These are phyloP conservation scores for Codiaeum variegatum DNA, from an alignment of 441 rosid genomes.

Conservation along the genomic window DNA sequence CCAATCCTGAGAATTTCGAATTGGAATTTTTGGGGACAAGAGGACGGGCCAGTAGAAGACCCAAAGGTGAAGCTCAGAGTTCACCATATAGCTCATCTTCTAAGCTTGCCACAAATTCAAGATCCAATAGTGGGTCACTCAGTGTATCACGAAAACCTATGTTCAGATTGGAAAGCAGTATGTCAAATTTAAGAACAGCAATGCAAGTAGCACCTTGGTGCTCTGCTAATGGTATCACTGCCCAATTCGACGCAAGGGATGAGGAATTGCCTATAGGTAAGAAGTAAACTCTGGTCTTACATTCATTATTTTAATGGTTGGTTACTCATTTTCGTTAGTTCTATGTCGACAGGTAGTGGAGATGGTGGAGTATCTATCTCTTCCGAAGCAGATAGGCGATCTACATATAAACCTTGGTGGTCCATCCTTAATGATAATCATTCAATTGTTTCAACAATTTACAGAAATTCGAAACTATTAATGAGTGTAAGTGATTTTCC, in stretches of 20 bases:
- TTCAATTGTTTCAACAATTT: conserved; percentile 23
- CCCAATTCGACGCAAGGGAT: conserved; percentile 23
- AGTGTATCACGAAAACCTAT: conserved; percentile 20
- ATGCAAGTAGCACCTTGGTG: not conserved
- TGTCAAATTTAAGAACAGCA: conserved; percentile 27
- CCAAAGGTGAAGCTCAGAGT: conserved; percentile 26
- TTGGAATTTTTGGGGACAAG: conserved; percentile 39
- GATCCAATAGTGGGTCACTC: conserved; percentile 11
- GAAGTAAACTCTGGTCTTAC: conserved; percentile 16
- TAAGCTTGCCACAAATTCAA: conserved; percentile 27
- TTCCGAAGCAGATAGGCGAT: conserved; percentile 37
- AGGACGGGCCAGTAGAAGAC: conserved; percentile 38
- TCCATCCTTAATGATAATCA: conserved; percentile 21
- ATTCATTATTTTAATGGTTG: conserved; percentile 11
- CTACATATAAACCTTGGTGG: conserved; percentile 33
- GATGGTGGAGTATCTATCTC: conserved; percentile 23
- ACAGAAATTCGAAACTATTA: conserved; percentile 23
- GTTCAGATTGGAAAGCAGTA: conserved; percentile 18
- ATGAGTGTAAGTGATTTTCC: conserved; percentile 34
- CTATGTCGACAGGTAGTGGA: conserved; percentile 30
- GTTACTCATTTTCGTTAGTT: conserved; percentile 16
- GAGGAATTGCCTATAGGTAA: conserved; percentile 33
- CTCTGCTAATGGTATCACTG: conserved; percentile 5
- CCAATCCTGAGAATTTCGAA: conserved; percentile 44
- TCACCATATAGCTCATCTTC: conserved; percentile 23